A percentile compares a stretch with the other conserved stretches of the same genome.
Evolutionary conservation across 495 filamentous ascomycete species (phyloP).

Genomic region (Cercophora sp.): DNA sequence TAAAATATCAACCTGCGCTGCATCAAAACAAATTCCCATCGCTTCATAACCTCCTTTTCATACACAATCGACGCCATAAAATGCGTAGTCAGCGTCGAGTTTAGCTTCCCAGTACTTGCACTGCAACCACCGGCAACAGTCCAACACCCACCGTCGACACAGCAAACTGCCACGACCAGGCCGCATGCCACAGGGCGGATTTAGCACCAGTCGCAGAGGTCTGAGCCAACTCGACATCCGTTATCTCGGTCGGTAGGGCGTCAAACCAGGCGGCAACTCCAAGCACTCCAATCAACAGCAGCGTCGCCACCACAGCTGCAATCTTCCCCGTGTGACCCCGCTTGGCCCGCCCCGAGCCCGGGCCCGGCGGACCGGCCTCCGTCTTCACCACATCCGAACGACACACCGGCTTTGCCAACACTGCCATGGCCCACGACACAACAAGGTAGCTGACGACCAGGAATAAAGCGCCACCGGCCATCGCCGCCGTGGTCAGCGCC

Average conservation of each 20-base stretch:
- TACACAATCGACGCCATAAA: no score
- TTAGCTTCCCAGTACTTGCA: no score
- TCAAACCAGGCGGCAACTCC: neutral
- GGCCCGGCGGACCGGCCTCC: neutral
- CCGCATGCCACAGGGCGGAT: constrained; percentile 3
- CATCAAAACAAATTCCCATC: no score
- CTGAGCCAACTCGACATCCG: constrained; percentile 1
- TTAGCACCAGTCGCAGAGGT: neutral
- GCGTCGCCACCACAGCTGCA: neutral
- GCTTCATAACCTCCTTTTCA: no score
- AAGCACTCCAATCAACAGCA: neutral
- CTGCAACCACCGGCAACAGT: constrained; percentile 2
- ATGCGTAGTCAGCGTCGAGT: no score
- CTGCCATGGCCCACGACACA: no score
- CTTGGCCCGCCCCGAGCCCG: no score
- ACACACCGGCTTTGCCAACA: neutral
- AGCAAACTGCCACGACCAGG: constrained; percentile 16
- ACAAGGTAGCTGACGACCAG: no score
- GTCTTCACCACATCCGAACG: neutral
- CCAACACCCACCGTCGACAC: constrained; percentile 10
- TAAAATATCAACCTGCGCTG: no score
- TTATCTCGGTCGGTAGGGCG: neutral
- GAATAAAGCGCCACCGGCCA: no score
- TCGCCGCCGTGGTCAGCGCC: no score
- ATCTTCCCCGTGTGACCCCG: neutral